phyloP scores from a whole-genome alignment of 306 rosid genomes.

The Cucurbita pepo region DNA sequence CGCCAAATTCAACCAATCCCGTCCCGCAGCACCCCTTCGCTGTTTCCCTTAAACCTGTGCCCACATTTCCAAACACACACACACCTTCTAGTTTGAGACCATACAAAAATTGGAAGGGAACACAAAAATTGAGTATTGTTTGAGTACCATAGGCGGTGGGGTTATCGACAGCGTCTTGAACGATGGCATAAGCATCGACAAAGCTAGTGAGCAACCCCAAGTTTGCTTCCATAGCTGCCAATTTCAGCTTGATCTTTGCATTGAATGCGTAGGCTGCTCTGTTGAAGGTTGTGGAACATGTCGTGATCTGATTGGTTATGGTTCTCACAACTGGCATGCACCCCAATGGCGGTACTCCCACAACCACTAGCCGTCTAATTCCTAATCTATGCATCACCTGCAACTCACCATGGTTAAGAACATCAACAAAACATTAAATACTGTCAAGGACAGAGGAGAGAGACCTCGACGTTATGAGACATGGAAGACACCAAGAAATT shows the following conservation, averaged over 20 bases:
- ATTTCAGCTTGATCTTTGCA: slow-evolving; percentile 20
- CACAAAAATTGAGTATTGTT: neutral
- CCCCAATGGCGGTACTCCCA: slow-evolving; percentile 62
- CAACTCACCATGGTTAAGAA: neutral
- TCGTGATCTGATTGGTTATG: neutral
- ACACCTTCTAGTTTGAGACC: no score
- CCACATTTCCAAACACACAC: neutral
- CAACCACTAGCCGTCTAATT: slow-evolving; percentile 24
- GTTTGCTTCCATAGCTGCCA: slow-evolving; percentile 16
- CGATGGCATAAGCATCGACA: slow-evolving; percentile 31
- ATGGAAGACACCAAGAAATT: slow-evolving; percentile 40
- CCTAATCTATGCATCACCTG: slow-evolving; percentile 49
- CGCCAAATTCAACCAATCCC: slow-evolving; percentile 44
- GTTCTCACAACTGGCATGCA: slow-evolving; percentile 50
- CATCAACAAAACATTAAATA: no score
- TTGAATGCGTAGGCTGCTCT: slow-evolving; percentile 29
- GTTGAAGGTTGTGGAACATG: slow-evolving; percentile 32
- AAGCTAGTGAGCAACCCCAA: slow-evolving; percentile 20
- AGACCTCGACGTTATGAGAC: slow-evolving; percentile 28
- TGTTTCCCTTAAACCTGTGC: slow-evolving; percentile 30
- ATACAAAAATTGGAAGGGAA: no score
- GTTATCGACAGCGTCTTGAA: slow-evolving; percentile 21
- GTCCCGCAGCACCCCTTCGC: slow-evolving; percentile 65
- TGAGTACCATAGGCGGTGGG: slow-evolving; percentile 26
- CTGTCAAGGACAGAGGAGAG: neutral